Percentiles rank a stretch among this genome's conserved stretches.
phyloP scores from a whole-genome alignment of 306 rosid genomes.

The Gleditsia sinensis region DNA sequence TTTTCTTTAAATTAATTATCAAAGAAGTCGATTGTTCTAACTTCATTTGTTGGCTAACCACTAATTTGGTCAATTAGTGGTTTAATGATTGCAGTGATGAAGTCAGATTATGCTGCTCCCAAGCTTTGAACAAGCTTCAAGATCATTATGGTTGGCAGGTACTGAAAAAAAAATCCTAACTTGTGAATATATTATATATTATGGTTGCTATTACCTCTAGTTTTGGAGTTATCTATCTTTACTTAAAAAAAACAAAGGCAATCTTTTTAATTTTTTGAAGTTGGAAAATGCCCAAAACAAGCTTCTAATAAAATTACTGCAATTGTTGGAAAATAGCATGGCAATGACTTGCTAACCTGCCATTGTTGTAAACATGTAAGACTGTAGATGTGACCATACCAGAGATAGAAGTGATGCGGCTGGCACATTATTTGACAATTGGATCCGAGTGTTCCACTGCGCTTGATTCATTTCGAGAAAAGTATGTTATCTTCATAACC shows the following conservation, averaged over 20 bases:
- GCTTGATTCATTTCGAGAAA: constrained; percentile 52
- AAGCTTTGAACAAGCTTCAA: constrained; percentile 66
- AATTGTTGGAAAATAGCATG: background rate
- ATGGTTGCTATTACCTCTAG: constrained; percentile 19
- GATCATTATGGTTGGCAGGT: constrained; percentile 86
- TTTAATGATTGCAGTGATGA: constrained; percentile 89
- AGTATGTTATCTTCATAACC: constrained; percentile 51
- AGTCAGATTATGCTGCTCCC: constrained; percentile 68
- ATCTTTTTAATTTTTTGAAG: background rate
- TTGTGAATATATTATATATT: constrained; percentile 5
- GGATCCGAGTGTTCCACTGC: constrained; percentile 79
- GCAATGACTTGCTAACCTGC: constrained; percentile 30
- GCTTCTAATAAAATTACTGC: constrained; percentile 1
- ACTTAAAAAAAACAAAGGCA: too few relatives aligned
- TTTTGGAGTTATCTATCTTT: too few relatives aligned
- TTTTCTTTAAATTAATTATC: constrained; percentile 1
- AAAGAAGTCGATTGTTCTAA: constrained; percentile 31
- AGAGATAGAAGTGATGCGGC: constrained; percentile 91
- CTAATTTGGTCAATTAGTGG: constrained; percentile 81
- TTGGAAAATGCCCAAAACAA: background rate
- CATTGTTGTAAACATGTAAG: constrained; percentile 42
- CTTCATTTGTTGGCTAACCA: constrained; percentile 51
- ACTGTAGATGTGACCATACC: constrained; percentile 86
- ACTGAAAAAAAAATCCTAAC: constrained; percentile 9
- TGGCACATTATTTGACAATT: constrained; percentile 86